Conservation (phyloP, 176 grass and related monocot species). For the Panicum miliaceum region DNA sequence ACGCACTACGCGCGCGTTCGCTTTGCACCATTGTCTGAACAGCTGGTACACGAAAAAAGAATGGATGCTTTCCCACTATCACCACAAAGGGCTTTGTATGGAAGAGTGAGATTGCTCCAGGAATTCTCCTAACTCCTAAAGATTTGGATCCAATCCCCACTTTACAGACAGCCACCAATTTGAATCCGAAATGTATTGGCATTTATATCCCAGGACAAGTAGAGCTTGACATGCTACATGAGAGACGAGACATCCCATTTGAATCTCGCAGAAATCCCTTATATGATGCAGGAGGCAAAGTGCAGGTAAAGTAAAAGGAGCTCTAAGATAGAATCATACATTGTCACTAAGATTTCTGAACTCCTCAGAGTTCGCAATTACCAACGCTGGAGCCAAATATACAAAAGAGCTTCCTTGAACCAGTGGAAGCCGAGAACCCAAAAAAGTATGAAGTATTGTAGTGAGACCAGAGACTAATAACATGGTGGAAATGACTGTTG, state of each 20-base stretch:
- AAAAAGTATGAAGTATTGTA: constrained; percentile 90
- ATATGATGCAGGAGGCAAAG: constrained; percentile 19
- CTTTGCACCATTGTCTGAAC: too few species aligned
- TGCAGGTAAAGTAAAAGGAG: constrained; percentile 33
- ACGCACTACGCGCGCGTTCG: too few species aligned
- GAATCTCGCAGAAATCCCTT: neutral
- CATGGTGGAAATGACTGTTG: constrained; percentile 95
- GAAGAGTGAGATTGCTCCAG: neutral
- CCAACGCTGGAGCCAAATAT: constrained; percentile 94
- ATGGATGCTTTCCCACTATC: constrained; percentile 24
- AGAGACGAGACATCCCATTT: neutral
- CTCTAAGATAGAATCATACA: constrained; percentile 54
- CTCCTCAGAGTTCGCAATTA: constrained; percentile 93
- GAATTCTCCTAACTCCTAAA: neutral
- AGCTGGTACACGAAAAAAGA: neutral
- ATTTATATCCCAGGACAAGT: constrained; percentile 20
- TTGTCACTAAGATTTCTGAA: constrained; percentile 98
- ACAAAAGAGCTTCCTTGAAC: constrained; percentile 98
- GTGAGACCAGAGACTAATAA: constrained; percentile 86
- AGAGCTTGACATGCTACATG: constrained; percentile 17
- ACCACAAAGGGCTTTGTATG: neutral
- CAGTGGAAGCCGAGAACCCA: constrained; percentile 92
- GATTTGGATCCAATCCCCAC: neutral
- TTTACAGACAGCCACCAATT: neutral
- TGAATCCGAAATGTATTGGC: neutral